Percentiles rank a stretch among this genome's conserved stretches.
Evolutionary conservation across 148 eudicot genomes (phyloP).

Genomic region (Cornus suecica): DNA sequence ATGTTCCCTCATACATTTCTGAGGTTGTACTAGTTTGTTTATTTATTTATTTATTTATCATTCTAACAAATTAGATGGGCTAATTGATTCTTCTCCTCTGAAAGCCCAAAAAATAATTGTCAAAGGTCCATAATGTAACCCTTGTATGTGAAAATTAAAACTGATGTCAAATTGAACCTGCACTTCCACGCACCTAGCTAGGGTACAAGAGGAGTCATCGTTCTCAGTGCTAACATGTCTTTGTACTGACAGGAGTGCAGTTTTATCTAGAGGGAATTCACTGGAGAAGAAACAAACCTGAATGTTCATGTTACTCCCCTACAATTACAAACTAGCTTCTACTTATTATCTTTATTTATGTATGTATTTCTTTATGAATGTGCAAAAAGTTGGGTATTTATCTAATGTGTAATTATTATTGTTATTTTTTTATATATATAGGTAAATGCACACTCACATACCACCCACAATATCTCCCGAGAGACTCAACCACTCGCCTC

Average conservation of each 20-base stretch:
- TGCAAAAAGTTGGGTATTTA: too few species aligned
- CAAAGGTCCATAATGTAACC: not conserved
- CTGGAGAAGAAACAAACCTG: constrained; percentile 29
- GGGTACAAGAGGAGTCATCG: not conserved
- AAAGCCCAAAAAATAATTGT: not conserved
- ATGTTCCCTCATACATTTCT: constrained; percentile 49
- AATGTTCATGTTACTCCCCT: constrained; percentile 1
- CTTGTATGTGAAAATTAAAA: not conserved
- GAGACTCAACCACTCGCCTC: too few species aligned
- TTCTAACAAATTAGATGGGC: too few species aligned
- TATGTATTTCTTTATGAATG: too few species aligned
- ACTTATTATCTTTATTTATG: too few species aligned
- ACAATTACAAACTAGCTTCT: not conserved
- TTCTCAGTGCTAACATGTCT: not conserved
- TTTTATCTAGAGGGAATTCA: constrained; percentile 11
- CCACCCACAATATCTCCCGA: too few species aligned
- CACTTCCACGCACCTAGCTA: not conserved
- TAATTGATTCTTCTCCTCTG: not conserved
- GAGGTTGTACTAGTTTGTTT: constrained; percentile 45
- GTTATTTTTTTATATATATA: too few species aligned
- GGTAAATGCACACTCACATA: too few species aligned
- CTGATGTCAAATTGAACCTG: too few species aligned
- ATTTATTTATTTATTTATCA: too few species aligned
- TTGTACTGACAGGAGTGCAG: constrained; percentile 25
- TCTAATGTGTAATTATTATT: too few species aligned